Percentiles rank a stretch among this genome's conserved stretches.
phyloP scores from a whole-genome alignment of 441 rosid genomes.

The Viola pubescens region DNA sequence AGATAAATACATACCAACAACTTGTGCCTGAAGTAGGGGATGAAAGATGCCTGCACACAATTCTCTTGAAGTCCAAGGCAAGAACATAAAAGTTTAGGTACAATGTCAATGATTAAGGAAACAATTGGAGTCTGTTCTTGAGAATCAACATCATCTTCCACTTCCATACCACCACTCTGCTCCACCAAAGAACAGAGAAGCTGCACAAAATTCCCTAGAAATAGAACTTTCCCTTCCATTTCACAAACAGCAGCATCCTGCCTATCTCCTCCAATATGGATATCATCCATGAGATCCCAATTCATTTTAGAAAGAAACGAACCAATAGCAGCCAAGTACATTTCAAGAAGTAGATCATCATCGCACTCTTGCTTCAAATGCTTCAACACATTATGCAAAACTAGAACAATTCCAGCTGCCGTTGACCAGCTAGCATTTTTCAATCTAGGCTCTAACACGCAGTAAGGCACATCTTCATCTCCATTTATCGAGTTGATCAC shows the following conservation, averaged over 20 bases:
- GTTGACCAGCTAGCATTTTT: constrained; percentile 49
- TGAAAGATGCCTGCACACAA: constrained; percentile 25
- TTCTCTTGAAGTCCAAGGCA: constrained; percentile 45
- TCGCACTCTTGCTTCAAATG: constrained; percentile 50
- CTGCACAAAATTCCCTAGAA: constrained; percentile 62
- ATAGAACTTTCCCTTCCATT: constrained; percentile 26
- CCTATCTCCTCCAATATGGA: constrained; percentile 12
- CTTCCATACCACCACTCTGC: constrained; percentile 28
- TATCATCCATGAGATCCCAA: constrained; percentile 42
- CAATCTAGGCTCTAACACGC: constrained; percentile 33
- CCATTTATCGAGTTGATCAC: constrained; percentile 19
- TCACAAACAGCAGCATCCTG: constrained; percentile 11
- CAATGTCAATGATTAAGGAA: constrained; percentile 30
- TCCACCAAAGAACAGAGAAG: constrained; percentile 66
- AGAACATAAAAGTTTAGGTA: constrained; percentile 57
- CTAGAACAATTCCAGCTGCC: constrained; percentile 45
- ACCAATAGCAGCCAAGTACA: constrained; percentile 35
- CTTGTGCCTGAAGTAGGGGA: constrained; percentile 68
- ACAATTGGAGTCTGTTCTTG: constrained; percentile 29
- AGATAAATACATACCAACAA: constrained; percentile 47
- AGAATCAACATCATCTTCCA: constrained; percentile 21
- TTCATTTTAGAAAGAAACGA: constrained; percentile 40
- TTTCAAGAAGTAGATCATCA: constrained; percentile 31
- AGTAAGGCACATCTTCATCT: constrained; percentile 20
- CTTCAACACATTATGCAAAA: constrained; percentile 51